Percentiles rank a stretch among this genome's conserved stretches.
phyloP scores from a whole-genome alignment of 441 rosid species.

The Erysimum pusillum region DNA sequence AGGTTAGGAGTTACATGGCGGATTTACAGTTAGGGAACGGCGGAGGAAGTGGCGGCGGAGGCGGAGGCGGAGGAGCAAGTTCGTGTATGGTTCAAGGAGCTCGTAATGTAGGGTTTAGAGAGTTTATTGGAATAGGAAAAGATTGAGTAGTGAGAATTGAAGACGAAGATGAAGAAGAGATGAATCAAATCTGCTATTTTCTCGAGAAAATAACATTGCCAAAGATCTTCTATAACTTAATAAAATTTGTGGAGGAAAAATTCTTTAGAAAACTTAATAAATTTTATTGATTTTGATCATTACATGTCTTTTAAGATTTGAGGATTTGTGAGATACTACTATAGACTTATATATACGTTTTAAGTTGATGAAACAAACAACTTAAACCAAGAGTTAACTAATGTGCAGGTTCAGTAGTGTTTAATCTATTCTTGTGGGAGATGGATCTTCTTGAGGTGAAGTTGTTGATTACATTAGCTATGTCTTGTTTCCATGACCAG shows the following conservation, averaged over 20 bases:
- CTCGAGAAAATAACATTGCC: neutral
- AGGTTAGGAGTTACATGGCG: conserved; percentile 55
- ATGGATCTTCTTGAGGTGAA: neutral
- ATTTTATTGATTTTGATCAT: conserved; percentile 4
- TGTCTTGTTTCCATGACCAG: conserved; percentile 1
- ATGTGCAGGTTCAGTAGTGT: neutral
- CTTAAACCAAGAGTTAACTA: neutral
- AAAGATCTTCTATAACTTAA: neutral
- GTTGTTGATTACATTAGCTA: conserved; percentile 1
- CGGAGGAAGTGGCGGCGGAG: conserved; percentile 13
- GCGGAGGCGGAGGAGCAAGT: conserved; percentile 3
- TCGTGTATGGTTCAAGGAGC: conserved; percentile 38
- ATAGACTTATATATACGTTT: neutral
- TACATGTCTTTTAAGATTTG: neutral
- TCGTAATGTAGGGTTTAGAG: conserved; percentile 37
- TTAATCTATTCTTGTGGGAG: neutral
- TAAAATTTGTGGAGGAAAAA: no score
- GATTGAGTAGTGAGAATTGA: conserved; percentile 38
- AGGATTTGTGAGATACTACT: no score
- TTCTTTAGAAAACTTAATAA: no score
- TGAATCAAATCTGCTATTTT: no score
- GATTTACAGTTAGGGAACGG: conserved; percentile 37
- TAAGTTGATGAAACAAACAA: neutral
- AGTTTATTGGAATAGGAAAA: conserved; percentile 43
- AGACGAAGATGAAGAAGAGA: conserved; percentile 24